Base-by-base conservation (phyloP, 805 yeast genomes). In the Teunomyces tritomae region DNA sequence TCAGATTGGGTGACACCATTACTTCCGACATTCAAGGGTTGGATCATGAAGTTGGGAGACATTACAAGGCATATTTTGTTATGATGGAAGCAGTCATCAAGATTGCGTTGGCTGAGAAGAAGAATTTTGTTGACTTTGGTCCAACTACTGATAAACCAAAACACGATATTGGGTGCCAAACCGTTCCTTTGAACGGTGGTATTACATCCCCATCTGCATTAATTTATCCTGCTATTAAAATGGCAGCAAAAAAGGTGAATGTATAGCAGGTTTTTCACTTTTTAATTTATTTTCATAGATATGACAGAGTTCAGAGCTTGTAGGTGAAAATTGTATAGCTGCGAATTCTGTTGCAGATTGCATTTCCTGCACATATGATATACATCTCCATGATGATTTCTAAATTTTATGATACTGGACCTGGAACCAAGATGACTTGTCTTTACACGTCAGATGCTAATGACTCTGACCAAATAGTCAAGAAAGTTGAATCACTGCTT, bases 71-170 rank as follows among this genome's bases (percentile, higher is more conserved):
- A 3, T 73, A 73, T 49, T 73, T 73, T 56, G 78, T 72, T 16
- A 73, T 73, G 77, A 73, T 73, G 77, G 76, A 73, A 55, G 65
- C 68, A 37, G 71, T 72, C n/a, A 71, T 73, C 24, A 57, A 59
- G 17, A 70, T 71, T 13, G 78, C 76, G 0, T 50, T 73, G 44
- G 57, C 56, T 39, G 73, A 68, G 46, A 68, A 68, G 8, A 57
- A 64, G 24, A 52, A 59, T 28, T 73, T 73, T 54, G 74, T 73
- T 16, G 77, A 73, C 53, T 73, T 73, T 52, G 78, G 77, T 3
- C 78, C 77, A 3, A 73, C 78, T 8, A 73, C 78, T 2, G 67
- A 71, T 7, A 68, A 68, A 49, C 72, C 77, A 10, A 73, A 73
- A 54, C 57, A 64, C 47, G 73, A 70, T 34, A 71, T 73, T 45